These are phyloP conservation scores for Penicillium rolfsii DNA, from an alignment of 2,329 filamentous ascomycete genomes.

Conservation along the genomic window DNA sequence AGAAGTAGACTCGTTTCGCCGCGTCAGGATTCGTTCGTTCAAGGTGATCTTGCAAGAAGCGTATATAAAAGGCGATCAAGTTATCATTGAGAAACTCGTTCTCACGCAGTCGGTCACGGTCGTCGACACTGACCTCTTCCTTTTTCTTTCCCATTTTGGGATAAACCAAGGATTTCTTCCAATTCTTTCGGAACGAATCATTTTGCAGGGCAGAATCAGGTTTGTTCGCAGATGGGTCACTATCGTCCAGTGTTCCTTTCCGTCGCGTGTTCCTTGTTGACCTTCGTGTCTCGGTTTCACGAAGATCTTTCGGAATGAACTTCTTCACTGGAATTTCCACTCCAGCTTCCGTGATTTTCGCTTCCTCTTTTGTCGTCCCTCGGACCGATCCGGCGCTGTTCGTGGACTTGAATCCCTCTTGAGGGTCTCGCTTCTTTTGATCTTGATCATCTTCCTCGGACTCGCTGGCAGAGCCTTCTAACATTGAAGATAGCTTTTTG, in stretches of 20 bases:
- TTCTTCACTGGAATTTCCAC: constrained; percentile 38
- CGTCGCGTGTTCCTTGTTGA: constrained; percentile 26
- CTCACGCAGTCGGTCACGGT: constrained; percentile 73
- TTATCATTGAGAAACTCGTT: constrained; percentile 91
- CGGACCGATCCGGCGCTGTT: constrained; percentile 3
- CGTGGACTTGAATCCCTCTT: constrained; percentile 7
- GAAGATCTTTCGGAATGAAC: constrained; percentile 14
- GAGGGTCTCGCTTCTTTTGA: background rate
- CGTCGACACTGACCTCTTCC: constrained; percentile 49
- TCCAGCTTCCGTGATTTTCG: constrained; percentile 15
- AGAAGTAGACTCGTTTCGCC: constrained; percentile 74
- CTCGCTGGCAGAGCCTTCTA: constrained; percentile 31
- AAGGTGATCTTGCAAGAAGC: constrained; percentile 67
- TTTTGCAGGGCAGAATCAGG: constrained; percentile 21
- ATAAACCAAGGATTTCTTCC: constrained; percentile 48
- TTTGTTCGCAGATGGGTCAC: constrained; percentile 4
- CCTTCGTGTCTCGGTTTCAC: constrained; percentile 36
- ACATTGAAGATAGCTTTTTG: constrained; percentile 36
- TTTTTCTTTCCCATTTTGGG: constrained; percentile 51
- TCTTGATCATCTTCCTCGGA: constrained; percentile 3
- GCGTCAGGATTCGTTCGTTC: constrained; percentile 59
- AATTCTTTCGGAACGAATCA: constrained; percentile 30
- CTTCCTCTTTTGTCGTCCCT: constrained; percentile 8
- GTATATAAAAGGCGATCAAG: constrained; percentile 83
- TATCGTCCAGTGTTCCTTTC: background rate